Evolutionary conservation across 345 rosid genomes (phyloP).

Genomic region (Salix brachista): DNA sequence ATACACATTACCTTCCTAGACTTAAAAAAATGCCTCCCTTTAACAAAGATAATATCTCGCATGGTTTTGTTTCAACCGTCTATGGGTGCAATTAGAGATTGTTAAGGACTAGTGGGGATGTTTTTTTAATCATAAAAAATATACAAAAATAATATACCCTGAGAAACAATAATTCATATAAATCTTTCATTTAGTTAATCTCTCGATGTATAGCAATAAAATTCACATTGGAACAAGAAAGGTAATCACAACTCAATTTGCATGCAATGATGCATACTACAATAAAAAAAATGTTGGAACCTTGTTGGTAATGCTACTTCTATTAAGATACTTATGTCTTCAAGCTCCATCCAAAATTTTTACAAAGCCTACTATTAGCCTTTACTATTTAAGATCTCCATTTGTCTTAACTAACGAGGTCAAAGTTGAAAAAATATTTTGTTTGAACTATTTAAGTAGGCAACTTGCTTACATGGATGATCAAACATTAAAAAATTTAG

Average conservation of each 20-base stretch:
- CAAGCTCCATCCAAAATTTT: not conserved
- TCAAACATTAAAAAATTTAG: constrained; percentile 4
- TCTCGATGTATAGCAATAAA: not conserved
- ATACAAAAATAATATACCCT: not conserved
- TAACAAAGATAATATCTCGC: no score
- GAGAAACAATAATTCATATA: not conserved
- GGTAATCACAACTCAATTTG: not conserved
- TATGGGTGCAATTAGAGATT: no score
- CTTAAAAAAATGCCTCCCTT: no score
- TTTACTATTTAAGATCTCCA: not conserved
- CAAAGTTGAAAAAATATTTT: not conserved
- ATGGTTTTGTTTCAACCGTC: no score
- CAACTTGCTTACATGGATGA: not conserved
- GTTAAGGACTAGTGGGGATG: no score
- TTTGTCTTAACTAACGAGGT: not conserved
- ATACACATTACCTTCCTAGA: no score
- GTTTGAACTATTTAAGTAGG: not conserved
- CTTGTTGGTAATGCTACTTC: not conserved
- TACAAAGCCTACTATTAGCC: not conserved
- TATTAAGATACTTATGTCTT: not conserved
- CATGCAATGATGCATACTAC: not conserved
- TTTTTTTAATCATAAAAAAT: not conserved
- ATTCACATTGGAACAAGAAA: not conserved
- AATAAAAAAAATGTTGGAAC: constrained; percentile 1
- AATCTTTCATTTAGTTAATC: not conserved